Evolutionary conservation across 306 rosid species (phyloP).

Genomic region (Castanea sativa): DNA sequence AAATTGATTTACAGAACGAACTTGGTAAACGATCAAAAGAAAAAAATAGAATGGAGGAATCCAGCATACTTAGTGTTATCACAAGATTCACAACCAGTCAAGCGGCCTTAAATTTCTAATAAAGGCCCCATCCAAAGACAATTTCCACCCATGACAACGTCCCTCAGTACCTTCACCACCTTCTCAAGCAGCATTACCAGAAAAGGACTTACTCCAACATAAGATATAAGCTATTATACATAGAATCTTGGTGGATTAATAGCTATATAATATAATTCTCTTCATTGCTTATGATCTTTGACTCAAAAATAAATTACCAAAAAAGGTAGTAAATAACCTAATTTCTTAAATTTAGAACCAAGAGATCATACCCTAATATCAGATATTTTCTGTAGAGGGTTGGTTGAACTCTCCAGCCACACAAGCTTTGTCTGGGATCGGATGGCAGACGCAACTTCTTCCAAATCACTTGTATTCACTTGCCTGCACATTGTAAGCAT

Average conservation of each 20-base stretch:
- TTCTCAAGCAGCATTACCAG: neutral
- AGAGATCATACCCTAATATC: slow-evolving; percentile 74
- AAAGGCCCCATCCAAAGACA: neutral
- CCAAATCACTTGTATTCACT: slow-evolving; percentile 69
- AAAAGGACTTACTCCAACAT: neutral
- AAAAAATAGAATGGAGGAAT: too few relatives aligned
- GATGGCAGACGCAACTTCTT: slow-evolving; percentile 80
- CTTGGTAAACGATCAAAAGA: too few relatives aligned
- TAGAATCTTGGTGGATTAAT: neutral
- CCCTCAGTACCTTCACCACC: neutral
- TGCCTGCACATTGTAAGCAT: slow-evolving; percentile 51
- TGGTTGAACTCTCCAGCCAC: slow-evolving; percentile 96
- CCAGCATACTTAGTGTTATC: too few relatives aligned
- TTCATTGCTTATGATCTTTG: neutral
- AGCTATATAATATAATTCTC: neutral
- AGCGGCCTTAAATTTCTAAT: neutral
- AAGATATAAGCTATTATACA: slow-evolving; percentile 11
- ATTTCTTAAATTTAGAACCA: slow-evolving; percentile 16
- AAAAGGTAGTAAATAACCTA: neutral
- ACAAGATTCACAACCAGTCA: neutral
- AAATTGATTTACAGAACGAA: too few relatives aligned
- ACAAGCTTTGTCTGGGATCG: slow-evolving; percentile 81
- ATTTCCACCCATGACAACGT: neutral
- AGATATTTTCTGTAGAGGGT: slow-evolving; percentile 70
- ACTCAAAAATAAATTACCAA: neutral